Conservation (phyloP, 345 rosid genomes). For the Ceriops zippeliana region DNA sequence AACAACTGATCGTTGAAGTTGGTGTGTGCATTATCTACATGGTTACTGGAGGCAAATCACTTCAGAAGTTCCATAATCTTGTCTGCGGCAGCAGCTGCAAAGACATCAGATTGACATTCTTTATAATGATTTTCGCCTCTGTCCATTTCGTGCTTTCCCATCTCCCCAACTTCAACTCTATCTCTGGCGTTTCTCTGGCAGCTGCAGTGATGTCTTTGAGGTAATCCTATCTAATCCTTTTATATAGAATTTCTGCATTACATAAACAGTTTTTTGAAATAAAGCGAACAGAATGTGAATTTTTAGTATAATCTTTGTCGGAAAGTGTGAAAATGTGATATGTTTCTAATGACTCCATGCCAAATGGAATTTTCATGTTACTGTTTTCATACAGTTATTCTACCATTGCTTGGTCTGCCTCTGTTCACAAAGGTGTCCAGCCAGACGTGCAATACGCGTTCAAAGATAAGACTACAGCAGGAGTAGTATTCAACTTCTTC, state of each 20-base stretch:
- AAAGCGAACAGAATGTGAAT: too few relatives aligned
- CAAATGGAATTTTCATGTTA: too few relatives aligned
- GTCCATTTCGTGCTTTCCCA: constrained; percentile 68
- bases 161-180: constrained; percentile 82
- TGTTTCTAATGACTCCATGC: too few relatives aligned
- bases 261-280: too few relatives aligned
- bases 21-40: constrained; percentile 65
- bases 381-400: constrained; percentile 48
- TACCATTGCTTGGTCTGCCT: constrained; percentile 71
- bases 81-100: constrained; percentile 40
- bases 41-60: constrained; percentile 73
- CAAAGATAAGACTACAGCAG: constrained; percentile 33
- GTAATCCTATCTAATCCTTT: constrained; percentile 13
- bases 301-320: too few relatives aligned
- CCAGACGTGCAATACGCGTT: constrained; percentile 51
- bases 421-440: constrained; percentile 48
- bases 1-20: constrained; percentile 70
- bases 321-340: too few relatives aligned
- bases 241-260: too few relatives aligned
- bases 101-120: constrained; percentile 46
- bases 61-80: constrained; percentile 53
- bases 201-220: constrained; percentile 86
- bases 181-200: constrained; percentile 64
- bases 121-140: constrained; percentile 69
- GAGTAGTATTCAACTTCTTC: constrained; percentile 57